Percentiles rank a stretch among this genome's conserved stretches.
Conservation (phyloP, 2,329 filamentous ascomycete genomes). For the Aspergillus tubingensis region DNA sequence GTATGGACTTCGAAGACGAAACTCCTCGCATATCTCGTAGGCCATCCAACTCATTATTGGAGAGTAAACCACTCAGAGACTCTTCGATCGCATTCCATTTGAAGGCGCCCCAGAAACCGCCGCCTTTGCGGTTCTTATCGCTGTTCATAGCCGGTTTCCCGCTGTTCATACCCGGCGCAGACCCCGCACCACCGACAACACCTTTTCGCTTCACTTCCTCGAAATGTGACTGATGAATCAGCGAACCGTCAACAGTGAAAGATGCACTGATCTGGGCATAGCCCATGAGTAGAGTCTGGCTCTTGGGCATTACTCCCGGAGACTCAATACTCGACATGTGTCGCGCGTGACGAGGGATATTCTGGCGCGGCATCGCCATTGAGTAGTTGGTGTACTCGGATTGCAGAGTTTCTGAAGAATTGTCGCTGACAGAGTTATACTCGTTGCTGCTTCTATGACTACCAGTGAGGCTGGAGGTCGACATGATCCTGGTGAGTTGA, state of each 20-base stretch:
- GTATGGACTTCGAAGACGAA: conserved; percentile 81
- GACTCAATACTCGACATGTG: conserved; percentile 48
- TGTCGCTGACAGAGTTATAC: conserved; percentile 92
- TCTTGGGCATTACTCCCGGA: conserved; percentile 22
- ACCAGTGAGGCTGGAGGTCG: conserved; percentile 71
- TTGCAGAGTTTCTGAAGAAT: conserved; percentile 87
- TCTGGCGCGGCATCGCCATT: conserved; percentile 56
- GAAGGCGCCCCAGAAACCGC: conserved; percentile 77
- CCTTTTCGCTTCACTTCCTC: conserved; percentile 96
- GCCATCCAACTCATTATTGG: conserved; percentile 81
- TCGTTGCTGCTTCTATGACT: conserved; percentile 92
- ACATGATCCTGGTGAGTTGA: conserved; percentile 66
- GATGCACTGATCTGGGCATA: conserved; percentile 93
- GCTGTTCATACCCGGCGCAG: conserved; percentile 69
- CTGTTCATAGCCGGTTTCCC: conserved; percentile 52
- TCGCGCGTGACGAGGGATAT: conserved; percentile 40
- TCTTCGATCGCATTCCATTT: conserved; percentile 88
- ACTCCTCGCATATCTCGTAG: conserved; percentile 94
- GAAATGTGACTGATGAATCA: conserved; percentile 86
- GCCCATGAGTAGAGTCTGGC: conserved; percentile 91
- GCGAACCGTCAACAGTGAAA: conserved; percentile 86
- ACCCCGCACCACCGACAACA: conserved; percentile 78
- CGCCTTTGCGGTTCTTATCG: conserved; percentile 61
- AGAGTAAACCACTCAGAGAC: conserved; percentile 84
- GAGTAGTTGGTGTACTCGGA: conserved; percentile 73